phyloP scores from a whole-genome alignment of 495 filamentous ascomycete species.

The Letharia lupina region DNA sequence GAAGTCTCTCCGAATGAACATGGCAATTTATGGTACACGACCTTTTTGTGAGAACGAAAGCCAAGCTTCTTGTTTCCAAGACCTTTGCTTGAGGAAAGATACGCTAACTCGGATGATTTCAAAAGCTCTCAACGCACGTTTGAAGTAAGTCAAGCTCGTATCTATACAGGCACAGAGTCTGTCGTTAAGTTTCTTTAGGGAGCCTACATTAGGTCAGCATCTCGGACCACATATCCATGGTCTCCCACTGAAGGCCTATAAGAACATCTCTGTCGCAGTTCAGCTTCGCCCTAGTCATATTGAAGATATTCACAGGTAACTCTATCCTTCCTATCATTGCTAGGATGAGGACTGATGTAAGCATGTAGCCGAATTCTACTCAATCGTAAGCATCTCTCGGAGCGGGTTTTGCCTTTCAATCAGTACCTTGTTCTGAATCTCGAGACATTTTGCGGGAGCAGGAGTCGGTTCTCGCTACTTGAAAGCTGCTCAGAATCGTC shows the following conservation, averaged over 20 bases:
- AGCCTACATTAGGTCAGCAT: conserved; percentile 65
- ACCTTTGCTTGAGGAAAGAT: neutral
- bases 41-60: neutral
- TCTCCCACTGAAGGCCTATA: neutral
- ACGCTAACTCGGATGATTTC: neutral
- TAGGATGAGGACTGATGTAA: neutral
- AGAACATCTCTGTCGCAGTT: conserved; percentile 83
- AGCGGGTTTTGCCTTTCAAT: neutral
- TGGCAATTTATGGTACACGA: neutral
- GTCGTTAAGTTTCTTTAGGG: conserved; percentile 34
- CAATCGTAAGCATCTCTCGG: conserved; percentile 5
- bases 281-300: conserved; percentile 84
- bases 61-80: neutral
- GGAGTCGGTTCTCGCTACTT: neutral
- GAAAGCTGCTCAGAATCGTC: neutral
- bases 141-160: conserved; percentile 39
- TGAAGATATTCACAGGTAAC: conserved; percentile 93
- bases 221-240: neutral
- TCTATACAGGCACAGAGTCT: neutral
- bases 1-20: neutral
- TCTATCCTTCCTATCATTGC: conserved; percentile 46
- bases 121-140: conserved; percentile 75
- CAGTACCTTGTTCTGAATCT: neutral
- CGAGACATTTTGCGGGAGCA: neutral
- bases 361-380: conserved; percentile 13